phyloP scores from a whole-genome alignment of 73 alveolate genomes.

The Tetrahymena elliotti region DNA sequence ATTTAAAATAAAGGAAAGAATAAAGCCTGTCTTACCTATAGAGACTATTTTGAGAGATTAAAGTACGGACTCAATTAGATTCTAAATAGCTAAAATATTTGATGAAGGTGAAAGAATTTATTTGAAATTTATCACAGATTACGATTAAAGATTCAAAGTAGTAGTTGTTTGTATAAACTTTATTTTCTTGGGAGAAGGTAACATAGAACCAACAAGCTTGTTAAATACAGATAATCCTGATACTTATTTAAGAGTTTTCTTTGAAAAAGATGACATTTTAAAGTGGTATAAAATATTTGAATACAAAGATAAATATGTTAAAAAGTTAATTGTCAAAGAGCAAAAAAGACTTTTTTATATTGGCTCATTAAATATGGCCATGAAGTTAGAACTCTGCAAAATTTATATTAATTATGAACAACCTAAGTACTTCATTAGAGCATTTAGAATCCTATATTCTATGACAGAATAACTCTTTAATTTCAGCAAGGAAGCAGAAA shows the following conservation, averaged over 20 bases:
- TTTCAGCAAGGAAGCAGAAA: conserved; percentile 21
- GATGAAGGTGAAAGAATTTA: conserved; percentile 6
- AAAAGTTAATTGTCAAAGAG: neutral
- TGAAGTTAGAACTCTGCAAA: conserved; percentile 26
- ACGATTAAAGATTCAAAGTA: conserved; percentile 26
- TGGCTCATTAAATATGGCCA: conserved; percentile 33
- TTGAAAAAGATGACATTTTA: conserved; percentile 7
- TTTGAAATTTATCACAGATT: conserved; percentile 5
- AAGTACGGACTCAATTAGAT: conserved; percentile 5
- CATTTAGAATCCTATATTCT: conserved; percentile 30
- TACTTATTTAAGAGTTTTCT: conserved; percentile 25
- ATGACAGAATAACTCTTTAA: conserved; percentile 19
- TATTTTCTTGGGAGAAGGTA: conserved; percentile 10
- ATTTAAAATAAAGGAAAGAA: neutral
- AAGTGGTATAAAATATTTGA: conserved; percentile 35
- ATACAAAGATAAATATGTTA: conserved; percentile 18
- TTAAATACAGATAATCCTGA: conserved; percentile 15
- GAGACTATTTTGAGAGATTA: conserved; percentile 11
- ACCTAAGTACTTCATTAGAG: neutral
- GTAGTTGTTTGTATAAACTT: neutral
- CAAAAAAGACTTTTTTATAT: conserved; percentile 9
- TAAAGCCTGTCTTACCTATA: conserved; percentile 13
- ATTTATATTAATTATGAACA: conserved; percentile 1
- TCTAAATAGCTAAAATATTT: neutral
- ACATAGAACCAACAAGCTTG: neutral